These are phyloP conservation scores for Trametes coccinea DNA, from an alignment of 768 basidiomycete genomes.

Conservation along the genomic window DNA sequence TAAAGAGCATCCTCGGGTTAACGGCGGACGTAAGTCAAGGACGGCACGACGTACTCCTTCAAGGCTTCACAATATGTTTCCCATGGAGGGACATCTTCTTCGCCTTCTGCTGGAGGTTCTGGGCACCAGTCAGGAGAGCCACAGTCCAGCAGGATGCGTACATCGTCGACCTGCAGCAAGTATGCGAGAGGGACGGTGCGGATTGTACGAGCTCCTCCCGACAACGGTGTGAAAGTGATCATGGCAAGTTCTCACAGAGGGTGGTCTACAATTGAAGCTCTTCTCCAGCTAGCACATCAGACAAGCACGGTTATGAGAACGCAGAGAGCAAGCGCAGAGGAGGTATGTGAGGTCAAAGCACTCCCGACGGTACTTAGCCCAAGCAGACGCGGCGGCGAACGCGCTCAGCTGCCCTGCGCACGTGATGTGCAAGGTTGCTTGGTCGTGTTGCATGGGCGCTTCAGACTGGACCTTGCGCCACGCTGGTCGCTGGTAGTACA, in stretches of 20 bases:
- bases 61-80: constrained; percentile 65
- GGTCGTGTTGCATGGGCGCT: too few relatives aligned
- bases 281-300: too few relatives aligned
- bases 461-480: too few relatives aligned
- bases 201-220: constrained; percentile 74
- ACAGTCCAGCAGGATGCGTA: constrained; percentile 91
- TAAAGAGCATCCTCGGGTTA: constrained; percentile 30
- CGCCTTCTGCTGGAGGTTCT: constrained; percentile 40
- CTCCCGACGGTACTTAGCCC: too few relatives aligned
- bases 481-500: too few relatives aligned
- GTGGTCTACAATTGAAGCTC: too few relatives aligned
- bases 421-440: too few relatives aligned
- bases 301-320: too few relatives aligned
- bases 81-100: constrained; percentile 46
- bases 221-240: constrained; percentile 94
- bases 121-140: constrained; percentile 88
- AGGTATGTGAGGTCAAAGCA: too few relatives aligned
- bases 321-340: too few relatives aligned
- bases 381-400: too few relatives aligned
- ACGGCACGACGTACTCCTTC: constrained; percentile 53
- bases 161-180: constrained; percentile 91
- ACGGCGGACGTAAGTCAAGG: background rate
- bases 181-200: constrained; percentile 72
- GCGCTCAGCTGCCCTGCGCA: too few relatives aligned
- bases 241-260: constrained; percentile 39